Evolutionary conservation across 106 monocot species (phyloP), one percentile per base, ranked within the genome.

Genomic region (Allium sativum): DNA sequence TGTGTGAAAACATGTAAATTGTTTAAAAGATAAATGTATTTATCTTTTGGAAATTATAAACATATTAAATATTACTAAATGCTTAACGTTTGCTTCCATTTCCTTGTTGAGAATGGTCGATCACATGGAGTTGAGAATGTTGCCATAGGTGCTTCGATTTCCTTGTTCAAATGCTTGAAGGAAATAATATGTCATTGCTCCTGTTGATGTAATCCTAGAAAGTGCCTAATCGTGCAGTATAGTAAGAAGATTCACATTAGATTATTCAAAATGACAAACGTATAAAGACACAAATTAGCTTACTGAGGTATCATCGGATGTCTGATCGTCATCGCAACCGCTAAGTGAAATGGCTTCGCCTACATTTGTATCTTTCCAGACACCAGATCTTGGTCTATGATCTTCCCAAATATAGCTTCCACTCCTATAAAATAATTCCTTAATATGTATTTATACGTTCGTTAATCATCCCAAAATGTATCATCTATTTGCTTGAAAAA

Each of bases 221-320:
- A 87, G 76, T 53, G 83, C 83, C 90, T 91, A 62, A 21, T 45
- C 55, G 55, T 68, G 43, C 31, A 31, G 31, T 31, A 0, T 31
- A 31, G 31, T 31, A 31, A 31, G 31, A 31, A 31, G 31, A 31
- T 2, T 31, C 31, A 2, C 31, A 31, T 31, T 31, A 31, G 5
- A 31, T 31, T 31, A 31, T 31, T 31, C 31, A 5, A 31, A 31
- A 31, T 5, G 31, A 31, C 31, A 31, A 31, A n/a, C n/a, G 31
- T 31, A 31, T 5, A 31, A n/a, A 31, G 31, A 31, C 0, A 5
- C 31, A 31, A 31, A 31, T 50, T 15, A 63, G 51, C 44, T 65
- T 71, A 92, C 87, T 47, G 92, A 80, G 48, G 92, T 93, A 74
- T 93, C 92, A 62, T 87, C 92, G 65, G 92, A 93, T 41, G 87